A percentile compares a stretch with the other conserved stretches of the same genome.
phyloP scores from a whole-genome alignment of 345 rosid genomes.

The Linum trigynum region DNA sequence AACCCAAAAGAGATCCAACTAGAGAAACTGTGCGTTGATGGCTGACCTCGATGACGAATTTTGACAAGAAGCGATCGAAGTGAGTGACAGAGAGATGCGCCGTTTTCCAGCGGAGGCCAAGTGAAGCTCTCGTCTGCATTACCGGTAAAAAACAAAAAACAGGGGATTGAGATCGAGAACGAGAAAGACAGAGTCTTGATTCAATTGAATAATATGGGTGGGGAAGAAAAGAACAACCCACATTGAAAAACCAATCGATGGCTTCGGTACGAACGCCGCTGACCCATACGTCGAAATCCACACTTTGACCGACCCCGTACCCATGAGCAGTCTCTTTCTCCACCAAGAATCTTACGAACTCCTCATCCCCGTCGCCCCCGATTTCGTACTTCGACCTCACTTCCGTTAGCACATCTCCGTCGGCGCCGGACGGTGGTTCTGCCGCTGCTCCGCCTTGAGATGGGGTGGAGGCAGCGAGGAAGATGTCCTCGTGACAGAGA shows the following conservation, averaged over 20 bases:
- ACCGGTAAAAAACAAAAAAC: not conserved
- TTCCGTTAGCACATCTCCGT: not conserved
- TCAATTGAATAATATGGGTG: not conserved
- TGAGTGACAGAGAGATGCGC: constrained; percentile 42
- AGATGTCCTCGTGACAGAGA: not conserved
- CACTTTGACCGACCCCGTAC: not conserved
- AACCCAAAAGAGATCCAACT: not conserved
- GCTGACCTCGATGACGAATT: constrained; percentile 33
- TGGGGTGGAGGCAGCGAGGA: not conserved
- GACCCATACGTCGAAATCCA: constrained; percentile 16
- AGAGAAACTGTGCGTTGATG: not conserved
- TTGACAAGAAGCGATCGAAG: constrained; percentile 49
- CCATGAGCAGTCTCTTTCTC: not conserved
- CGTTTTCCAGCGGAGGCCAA: constrained; percentile 41
- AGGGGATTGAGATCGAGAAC: not conserved
- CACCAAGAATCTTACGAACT: not conserved
- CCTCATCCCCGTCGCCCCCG: not conserved
- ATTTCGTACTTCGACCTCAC: not conserved
- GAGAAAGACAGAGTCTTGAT: not conserved
- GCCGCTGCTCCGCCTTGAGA: not conserved
- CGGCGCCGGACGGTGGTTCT: not conserved
- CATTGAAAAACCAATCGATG: constrained; percentile 47
- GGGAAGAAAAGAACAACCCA: constrained; percentile 15
- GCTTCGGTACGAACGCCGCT: constrained; percentile 37
- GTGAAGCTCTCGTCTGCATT: constrained; percentile 33